Conservation (phyloP, 192 early-diverging fungal genomes). For the Coemansia furcata region DNA sequence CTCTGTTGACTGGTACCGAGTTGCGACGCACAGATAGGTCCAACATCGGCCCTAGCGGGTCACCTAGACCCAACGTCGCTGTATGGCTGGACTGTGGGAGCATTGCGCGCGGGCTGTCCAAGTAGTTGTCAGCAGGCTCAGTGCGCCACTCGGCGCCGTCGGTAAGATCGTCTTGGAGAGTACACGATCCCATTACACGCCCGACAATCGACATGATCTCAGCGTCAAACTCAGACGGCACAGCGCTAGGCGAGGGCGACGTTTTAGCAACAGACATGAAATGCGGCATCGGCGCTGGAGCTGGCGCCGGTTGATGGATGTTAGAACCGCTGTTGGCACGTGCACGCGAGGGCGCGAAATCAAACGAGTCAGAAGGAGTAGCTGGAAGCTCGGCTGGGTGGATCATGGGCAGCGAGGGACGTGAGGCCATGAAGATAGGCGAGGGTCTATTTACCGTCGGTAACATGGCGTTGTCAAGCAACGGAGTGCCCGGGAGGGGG, state of each 20-base stretch:
- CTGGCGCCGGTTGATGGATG: constrained; percentile 6
- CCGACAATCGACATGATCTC: constrained; percentile 48
- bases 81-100: background rate
- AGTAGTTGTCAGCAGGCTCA: constrained; percentile 5
- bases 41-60: constrained; percentile 5
- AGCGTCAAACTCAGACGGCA: constrained; percentile 44
- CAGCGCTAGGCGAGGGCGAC: constrained; percentile 2
- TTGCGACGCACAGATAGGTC: constrained; percentile 36
- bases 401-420: constrained; percentile 25
- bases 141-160: constrained; percentile 46
- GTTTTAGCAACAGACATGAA: background rate
- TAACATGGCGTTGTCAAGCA: constrained; percentile 23
- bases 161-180: constrained; percentile 36
- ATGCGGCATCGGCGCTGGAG: background rate
- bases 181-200: constrained; percentile 44
- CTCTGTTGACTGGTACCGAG: constrained; percentile 32
- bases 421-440: constrained; percentile 15
- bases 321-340: constrained; percentile 42
- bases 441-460: constrained; percentile 12
- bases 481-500: constrained; percentile 1
- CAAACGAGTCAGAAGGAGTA: background rate
- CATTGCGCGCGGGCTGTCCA: background rate
- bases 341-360: constrained; percentile 15
- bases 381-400: constrained; percentile 3
- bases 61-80: constrained; percentile 4